Base-by-base conservation (phyloP, 768 basidiomycete genomes). In the Mycena haematopus region DNA sequence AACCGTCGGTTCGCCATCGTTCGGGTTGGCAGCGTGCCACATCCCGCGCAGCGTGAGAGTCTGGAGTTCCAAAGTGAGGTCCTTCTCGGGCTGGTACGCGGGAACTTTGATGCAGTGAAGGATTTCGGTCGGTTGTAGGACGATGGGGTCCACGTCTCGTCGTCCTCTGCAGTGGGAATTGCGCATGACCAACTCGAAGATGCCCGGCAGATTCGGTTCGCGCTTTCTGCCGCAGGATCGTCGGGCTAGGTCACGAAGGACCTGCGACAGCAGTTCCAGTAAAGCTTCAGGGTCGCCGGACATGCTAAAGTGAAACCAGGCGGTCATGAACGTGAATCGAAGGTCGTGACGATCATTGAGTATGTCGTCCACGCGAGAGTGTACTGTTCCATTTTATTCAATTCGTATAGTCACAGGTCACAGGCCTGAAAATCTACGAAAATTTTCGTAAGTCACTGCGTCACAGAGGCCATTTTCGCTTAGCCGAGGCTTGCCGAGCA, bases 181-280 rank as follows among this genome's bases (percentile, higher is more conserved):
- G 42, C 35, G 51, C 52, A 63, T 63, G 33, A 53, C 42, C 15
- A 63, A 56, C 51, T 63, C 62, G n/a, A 63, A 33, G 52, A 63
- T 31, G 2, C 62, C 62, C 13, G 24, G 62, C n/a, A 63, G 29
- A n/a, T 27, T 42, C 21, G 56, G 44, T 25, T 63, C 62, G 19
- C 21, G 56, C 17, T 53, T 36, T 19, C 25, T 31, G 44, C 35
- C 50, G 10, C 52, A 47, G 2, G 35, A 46, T 11, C 46, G 27
- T 25, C 19, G 42, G 0, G 42, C 21, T 10, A 19, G 60, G 27
- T 61, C 60, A 31, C 53, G 25, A 35, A 61, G 47, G n/a, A 55
- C 53, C 24, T 42, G 19, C 4, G 46, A 38, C 31, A 55, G 3
- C 2, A 61, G 25, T 8, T 46, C 29, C 35, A 40, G 6, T 9